These are phyloP conservation scores for Camellia japonica DNA, from an alignment of 148 eudicot genomes.

Conservation along the genomic window DNA sequence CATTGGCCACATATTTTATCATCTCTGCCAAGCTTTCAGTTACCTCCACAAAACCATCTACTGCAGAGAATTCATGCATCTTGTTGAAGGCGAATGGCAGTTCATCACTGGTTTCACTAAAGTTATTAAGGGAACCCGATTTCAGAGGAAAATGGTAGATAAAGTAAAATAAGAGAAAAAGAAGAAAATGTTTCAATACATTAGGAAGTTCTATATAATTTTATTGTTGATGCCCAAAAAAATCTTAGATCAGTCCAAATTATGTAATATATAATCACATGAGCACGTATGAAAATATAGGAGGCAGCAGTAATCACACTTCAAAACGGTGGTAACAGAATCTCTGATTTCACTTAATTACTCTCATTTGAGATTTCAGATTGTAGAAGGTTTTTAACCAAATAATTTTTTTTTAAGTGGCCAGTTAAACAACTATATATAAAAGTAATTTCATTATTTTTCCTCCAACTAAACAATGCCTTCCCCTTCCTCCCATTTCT, in stretches of 20 bases:
- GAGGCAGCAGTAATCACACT: neutral
- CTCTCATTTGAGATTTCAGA: too few relatives aligned
- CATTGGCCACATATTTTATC: slow-evolving; percentile 83
- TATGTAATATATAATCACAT: neutral
- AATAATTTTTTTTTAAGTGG: too few relatives aligned
- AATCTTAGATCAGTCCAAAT: neutral
- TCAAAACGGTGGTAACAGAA: neutral
- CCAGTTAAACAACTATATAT: too few relatives aligned
- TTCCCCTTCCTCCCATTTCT: too few relatives aligned
- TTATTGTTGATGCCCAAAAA: neutral
- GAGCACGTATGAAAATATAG: neutral
- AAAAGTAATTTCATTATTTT: too few relatives aligned
- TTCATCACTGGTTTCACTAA: slow-evolving; percentile 38
- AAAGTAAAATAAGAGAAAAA: neutral
- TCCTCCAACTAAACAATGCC: too few relatives aligned
- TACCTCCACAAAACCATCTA: slow-evolving; percentile 83
- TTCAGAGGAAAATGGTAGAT: neutral
- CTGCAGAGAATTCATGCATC: slow-evolving; percentile 76
- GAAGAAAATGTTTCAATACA: neutral
- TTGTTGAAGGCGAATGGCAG: slow-evolving; percentile 36
- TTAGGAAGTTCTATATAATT: neutral
- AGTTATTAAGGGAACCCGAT: neutral
- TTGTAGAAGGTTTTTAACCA: too few relatives aligned
- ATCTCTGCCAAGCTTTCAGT: slow-evolving; percentile 72
- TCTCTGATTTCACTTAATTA: too few relatives aligned